phyloP scores from a whole-genome alignment of 2,329 filamentous ascomycete genomes.

The Hyphodiscus sp. region DNA sequence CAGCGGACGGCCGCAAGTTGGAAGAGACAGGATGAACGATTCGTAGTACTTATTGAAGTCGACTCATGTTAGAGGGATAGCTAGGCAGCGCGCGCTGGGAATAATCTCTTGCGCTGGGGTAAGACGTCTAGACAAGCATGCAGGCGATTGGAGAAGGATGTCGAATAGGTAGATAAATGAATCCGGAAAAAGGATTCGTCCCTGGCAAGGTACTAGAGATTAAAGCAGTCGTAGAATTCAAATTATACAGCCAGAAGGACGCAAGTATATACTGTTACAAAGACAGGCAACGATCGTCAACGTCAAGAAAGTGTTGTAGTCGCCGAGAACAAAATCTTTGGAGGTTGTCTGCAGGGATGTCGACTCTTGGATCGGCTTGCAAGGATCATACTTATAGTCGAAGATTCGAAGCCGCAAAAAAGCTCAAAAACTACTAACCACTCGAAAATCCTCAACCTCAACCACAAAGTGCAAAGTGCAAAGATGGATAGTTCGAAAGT shows the following conservation, averaged over 20 bases:
- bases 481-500: conserved; percentile 36
- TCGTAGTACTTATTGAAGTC: conserved; percentile 25
- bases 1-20: conserved; percentile 33
- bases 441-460: not conserved
- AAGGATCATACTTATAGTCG: conserved; percentile 1
- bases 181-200: not conserved
- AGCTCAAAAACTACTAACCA: not conserved
- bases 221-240: not conserved
- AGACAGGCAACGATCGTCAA: not conserved
- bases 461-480: not conserved
- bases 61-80: conserved; percentile 31
- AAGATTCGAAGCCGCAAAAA: not conserved
- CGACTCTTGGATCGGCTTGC: not conserved
- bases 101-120: not conserved
- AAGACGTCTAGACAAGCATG: conserved; percentile 1
- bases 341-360: not conserved
- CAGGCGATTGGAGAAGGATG: not conserved
- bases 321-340: not conserved
- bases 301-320: not conserved
- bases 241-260: not conserved
- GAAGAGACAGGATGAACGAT: conserved; percentile 39
- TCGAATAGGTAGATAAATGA: not conserved
- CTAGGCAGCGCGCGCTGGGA: conserved; percentile 14
- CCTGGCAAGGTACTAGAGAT: not conserved
- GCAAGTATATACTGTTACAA: not conserved